Evolutionary conservation across 495 filamentous ascomycete species (phyloP), one percentile per base, ranked within the genome.

Genomic region (Rhypophila decipiens): DNA sequence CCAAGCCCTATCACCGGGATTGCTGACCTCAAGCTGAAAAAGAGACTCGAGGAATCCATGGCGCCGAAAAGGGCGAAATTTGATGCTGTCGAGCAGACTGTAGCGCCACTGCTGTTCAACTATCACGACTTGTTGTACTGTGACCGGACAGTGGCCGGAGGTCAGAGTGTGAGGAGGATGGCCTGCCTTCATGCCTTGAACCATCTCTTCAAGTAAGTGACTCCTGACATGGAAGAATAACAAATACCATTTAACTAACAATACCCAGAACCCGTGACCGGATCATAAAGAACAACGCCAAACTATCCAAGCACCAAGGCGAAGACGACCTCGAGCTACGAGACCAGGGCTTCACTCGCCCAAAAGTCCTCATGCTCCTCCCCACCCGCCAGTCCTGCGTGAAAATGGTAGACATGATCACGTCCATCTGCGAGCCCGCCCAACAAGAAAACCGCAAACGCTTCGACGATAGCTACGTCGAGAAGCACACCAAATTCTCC

Each of bases 391-490:
- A 95, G 54, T 82, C 87, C 2, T 94, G 88, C 51, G 85, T 86
- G 38, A 80, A 82, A 52, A 80, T 79, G 53, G 73, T 96, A 24
- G 78, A 95, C 34, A 75, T 72, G 7, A 86, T 98, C 24, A 80
- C 82, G 22, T 68, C 73, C 2, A 62, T 96, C 42, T 83, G 79
- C 66, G 75, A 85, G 53, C 85, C 87, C 0, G 90, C 95, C 47
- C 90, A 96, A 56, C 88, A 96, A 46, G 93, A 96, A 63, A 95
- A 98, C 72, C 83, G 82, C 51, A 96, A 95, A 65, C 84, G 93
- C 4, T 95, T 98, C 57, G 70, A 86, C 15, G 89, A 95, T 18
- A 74, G 75, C 17, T 98, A 87, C 67, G 72, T 81, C 5, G 68
- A 82, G 18, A 73, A 78, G 17, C 75, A 82, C 19, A 79, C 83